Percentiles rank a stretch among this genome's conserved stretches.
Evolutionary conservation across 352 stramenopile species (phyloP).

Genomic region (Phytophthora aleatoria): DNA sequence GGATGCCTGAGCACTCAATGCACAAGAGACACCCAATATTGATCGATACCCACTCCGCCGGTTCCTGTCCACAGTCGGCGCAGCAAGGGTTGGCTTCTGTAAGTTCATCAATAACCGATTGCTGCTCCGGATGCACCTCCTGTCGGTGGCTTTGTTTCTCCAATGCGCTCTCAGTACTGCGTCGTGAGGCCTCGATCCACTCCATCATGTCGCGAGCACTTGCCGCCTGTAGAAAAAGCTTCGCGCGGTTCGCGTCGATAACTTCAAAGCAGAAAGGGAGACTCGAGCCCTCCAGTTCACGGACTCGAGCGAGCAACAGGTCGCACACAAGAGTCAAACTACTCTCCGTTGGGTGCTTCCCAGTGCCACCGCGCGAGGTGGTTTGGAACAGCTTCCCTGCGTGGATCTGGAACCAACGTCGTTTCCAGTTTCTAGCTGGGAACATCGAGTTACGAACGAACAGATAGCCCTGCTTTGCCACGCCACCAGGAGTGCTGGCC

Average conservation of each 20-base stretch:
- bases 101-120: constrained; percentile 69
- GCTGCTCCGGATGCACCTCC: constrained; percentile 82
- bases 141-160: constrained; percentile 85
- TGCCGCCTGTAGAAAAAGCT: constrained; percentile 75
- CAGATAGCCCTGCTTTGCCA: constrained; percentile 84
- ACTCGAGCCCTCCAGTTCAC: constrained; percentile 52
- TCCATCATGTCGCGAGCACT: constrained; percentile 77
- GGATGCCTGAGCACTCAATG: constrained; percentile 97
- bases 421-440: constrained; percentile 83
- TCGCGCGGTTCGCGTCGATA: constrained; percentile 80
- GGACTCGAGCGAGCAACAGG: constrained; percentile 81
- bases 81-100: constrained; percentile 61
- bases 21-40: constrained; percentile 97
- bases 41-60: constrained; percentile 95
- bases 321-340: constrained; percentile 82
- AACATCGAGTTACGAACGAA: constrained; percentile 88
- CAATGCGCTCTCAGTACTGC: constrained; percentile 82
- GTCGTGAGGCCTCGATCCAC: constrained; percentile 82
- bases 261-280: constrained; percentile 85
- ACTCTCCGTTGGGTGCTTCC: constrained; percentile 63
- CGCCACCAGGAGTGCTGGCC: constrained; percentile 31
- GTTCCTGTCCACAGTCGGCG: constrained; percentile 73
- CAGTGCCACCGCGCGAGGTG: constrained; percentile 34
- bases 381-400: constrained; percentile 85
- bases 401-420: constrained; percentile 89